Evolutionary conservation across 208 protist genomes (phyloP).

Genomic region (Sergeia podlipaevii): DNA sequence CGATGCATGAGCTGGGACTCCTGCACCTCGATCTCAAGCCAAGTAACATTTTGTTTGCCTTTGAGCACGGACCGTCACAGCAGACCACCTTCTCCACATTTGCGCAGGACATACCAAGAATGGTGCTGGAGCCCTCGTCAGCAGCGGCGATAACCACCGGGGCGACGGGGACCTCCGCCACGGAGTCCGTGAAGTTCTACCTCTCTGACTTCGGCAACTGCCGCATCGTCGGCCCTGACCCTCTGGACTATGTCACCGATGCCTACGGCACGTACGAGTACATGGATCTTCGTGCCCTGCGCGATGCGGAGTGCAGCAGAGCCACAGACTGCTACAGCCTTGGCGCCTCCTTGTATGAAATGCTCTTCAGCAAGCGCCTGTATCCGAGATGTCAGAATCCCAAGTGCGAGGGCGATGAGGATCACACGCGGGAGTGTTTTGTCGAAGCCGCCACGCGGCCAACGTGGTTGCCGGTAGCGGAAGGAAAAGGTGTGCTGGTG

Average conservation of each 20-base stretch:
- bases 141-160: neutral
- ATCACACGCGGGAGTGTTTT: constrained; percentile 72
- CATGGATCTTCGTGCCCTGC: constrained; percentile 77
- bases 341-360: constrained; percentile 71
- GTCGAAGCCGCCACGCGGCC: constrained; percentile 49
- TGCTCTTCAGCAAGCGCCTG: constrained; percentile 59
- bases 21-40: constrained; percentile 86
- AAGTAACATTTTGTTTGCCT: constrained; percentile 83
- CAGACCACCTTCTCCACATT: constrained; percentile 9
- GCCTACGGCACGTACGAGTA: constrained; percentile 83
- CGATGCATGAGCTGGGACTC: constrained; percentile 78
- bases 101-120: constrained; percentile 9
- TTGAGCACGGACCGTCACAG: constrained; percentile 51
- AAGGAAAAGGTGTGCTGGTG: too few species aligned
- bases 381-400: constrained; percentile 63
- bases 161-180: neutral
- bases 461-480: constrained; percentile 33
- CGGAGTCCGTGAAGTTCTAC: constrained; percentile 68
- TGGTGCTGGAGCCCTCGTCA: neutral
- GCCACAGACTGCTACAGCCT: constrained; percentile 80
- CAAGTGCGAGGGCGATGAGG: constrained; percentile 34
- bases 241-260: constrained; percentile 37
- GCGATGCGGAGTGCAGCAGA: constrained; percentile 56
- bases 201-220: constrained; percentile 89
- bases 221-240: constrained; percentile 49